Evolutionary conservation across 345 rosid species (phyloP).

Genomic region (Hibiscus tridactylites): DNA sequence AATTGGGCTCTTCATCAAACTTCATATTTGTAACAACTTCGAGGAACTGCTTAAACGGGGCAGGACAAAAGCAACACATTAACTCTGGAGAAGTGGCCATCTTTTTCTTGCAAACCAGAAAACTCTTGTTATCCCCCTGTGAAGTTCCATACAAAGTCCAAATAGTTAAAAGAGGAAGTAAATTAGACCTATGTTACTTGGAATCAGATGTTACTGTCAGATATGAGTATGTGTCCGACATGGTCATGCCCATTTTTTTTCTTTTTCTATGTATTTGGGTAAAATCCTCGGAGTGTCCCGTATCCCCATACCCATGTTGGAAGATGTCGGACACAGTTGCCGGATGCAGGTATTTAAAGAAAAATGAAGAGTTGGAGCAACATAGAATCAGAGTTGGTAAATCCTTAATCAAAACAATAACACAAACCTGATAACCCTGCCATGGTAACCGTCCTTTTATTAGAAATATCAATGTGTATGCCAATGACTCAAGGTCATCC

Average conservation of each 20-base stretch:
- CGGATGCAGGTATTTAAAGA: not conserved
- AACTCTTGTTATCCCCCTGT: slow-evolving; percentile 94
- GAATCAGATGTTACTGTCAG: not conserved
- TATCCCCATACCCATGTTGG: not conserved
- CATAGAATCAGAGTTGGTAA: not conserved
- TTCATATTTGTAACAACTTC: slow-evolving; percentile 91
- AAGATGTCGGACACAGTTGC: not conserved
- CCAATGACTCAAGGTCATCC: slow-evolving; percentile 97
- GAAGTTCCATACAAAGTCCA: slow-evolving; percentile 11
- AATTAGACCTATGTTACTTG: not conserved
- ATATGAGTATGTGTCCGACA: not conserved
- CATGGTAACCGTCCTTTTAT: slow-evolving; percentile 91
- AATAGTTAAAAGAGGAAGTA: not conserved
- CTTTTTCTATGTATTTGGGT: not conserved
- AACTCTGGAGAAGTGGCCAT: slow-evolving; percentile 82
- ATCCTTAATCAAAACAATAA: not conserved
- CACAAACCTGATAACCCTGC: slow-evolving; percentile 88
- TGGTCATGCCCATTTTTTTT: not conserved
- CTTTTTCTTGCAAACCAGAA: slow-evolving; percentile 93
- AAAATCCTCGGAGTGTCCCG: not conserved
- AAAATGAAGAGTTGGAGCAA: not conserved
- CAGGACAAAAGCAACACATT: slow-evolving; percentile 86
- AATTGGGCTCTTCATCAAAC: slow-evolving; percentile 90
- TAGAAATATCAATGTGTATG: slow-evolving; percentile 86
- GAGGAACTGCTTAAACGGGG: slow-evolving; percentile 71